Evolutionary conservation across 1,139 yeast species (phyloP).

Genomic region (Suhomyces panamericanus): DNA sequence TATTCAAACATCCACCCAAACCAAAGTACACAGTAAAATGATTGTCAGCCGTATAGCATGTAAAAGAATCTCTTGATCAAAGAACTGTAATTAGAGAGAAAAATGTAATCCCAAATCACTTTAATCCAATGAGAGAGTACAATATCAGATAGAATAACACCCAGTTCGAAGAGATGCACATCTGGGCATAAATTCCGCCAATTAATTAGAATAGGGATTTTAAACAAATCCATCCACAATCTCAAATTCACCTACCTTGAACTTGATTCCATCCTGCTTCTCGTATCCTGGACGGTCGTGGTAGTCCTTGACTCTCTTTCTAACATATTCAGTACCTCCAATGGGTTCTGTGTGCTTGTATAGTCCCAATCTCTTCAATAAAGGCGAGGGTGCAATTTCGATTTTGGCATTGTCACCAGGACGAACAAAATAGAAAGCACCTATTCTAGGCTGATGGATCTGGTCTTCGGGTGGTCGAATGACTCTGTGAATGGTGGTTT

Average conservation of each 20-base stretch:
- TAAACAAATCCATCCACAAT: slow-evolving; percentile 29
- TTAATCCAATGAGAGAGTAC: too few relatives aligned
- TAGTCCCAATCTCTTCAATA: slow-evolving; percentile 29
- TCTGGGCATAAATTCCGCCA: too few relatives aligned
- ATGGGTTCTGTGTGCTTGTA: slow-evolving; percentile 25
- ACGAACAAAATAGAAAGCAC: slow-evolving; percentile 35
- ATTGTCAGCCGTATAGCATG: too few relatives aligned
- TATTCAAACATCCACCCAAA: too few relatives aligned
- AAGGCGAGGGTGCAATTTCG: slow-evolving; percentile 32
- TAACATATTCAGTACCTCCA: slow-evolving; percentile 32
- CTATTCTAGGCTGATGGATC: slow-evolving; percentile 30
- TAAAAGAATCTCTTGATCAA: too few relatives aligned
- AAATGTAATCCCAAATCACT: too few relatives aligned
- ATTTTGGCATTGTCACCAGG: slow-evolving; percentile 33
- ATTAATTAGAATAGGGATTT: too few relatives aligned
- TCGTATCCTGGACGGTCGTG: slow-evolving; percentile 25
- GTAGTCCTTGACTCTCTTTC: slow-evolving; percentile 30
- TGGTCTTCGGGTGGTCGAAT: slow-evolving; percentile 35
- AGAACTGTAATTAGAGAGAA: too few relatives aligned
- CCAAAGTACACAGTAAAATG: too few relatives aligned
- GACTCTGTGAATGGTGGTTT: slow-evolving; percentile 34
- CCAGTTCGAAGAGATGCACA: too few relatives aligned
- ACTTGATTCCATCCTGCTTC: slow-evolving; percentile 25
- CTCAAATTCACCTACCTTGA: slow-evolving; percentile 29
- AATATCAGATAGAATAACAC: too few relatives aligned